These are phyloP conservation scores for Euphorbia celastroides DNA, from an alignment of 441 rosid genomes.

Conservation along the genomic window DNA sequence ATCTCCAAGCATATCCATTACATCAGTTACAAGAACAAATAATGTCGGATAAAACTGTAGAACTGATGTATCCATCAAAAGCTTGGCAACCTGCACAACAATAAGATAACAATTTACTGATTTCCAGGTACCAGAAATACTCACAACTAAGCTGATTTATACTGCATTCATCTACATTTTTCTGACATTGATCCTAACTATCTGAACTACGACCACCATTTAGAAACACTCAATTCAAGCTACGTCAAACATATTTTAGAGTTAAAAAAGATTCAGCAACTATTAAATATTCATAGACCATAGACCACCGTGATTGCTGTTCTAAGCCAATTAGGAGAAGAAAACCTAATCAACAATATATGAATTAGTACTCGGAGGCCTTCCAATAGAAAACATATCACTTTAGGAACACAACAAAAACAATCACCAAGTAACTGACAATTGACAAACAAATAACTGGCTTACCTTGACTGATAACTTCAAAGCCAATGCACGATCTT, in stretches of 20 bases:
- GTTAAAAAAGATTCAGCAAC: slow-evolving; percentile 11
- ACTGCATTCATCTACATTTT: not conserved
- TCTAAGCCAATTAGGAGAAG: not conserved
- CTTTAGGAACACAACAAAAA: slow-evolving; percentile 5
- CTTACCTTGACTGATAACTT: slow-evolving; percentile 76
- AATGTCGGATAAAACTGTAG: slow-evolving; percentile 85
- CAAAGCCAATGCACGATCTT: slow-evolving; percentile 71
- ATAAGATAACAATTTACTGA: slow-evolving; percentile 6
- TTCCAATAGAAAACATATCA: not conserved
- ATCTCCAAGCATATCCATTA: slow-evolving; percentile 83
- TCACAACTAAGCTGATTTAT: not conserved
- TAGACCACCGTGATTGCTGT: slow-evolving; percentile 5
- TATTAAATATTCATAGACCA: slow-evolving; percentile 11
- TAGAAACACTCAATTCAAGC: slow-evolving; percentile 7
- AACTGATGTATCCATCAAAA: slow-evolving; percentile 90
- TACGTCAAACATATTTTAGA: not conserved
- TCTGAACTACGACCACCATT: not conserved
- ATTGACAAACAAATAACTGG: not conserved
- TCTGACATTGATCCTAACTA: slow-evolving; percentile 1
- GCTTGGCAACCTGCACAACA: slow-evolving; percentile 73
- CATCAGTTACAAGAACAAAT: slow-evolving; percentile 76
- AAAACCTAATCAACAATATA: not conserved
- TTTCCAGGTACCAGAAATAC: not conserved
- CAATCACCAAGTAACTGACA: not conserved
- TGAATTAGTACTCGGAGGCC: not conserved